Conservation (phyloP, 176 grass and related monocot genomes). For the Stipa capillata region DNA sequence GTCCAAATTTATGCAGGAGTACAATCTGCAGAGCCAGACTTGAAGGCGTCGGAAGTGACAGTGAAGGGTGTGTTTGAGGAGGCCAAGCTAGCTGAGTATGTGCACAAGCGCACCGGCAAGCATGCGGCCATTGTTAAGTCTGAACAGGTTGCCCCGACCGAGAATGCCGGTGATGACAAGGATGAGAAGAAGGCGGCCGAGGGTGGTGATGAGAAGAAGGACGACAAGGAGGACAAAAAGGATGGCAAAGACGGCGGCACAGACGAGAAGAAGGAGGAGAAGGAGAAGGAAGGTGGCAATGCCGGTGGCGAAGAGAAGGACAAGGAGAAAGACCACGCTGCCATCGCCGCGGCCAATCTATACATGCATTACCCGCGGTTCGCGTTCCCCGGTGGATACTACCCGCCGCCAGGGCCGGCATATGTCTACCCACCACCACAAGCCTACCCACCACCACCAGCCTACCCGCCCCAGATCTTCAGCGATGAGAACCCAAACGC, state of each 20-base stretch:
- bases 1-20: conserved; percentile 52
- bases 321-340: conserved; percentile 24
- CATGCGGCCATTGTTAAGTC: conserved; percentile 75
- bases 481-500: conserved; percentile 92
- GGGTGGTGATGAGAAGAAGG: conserved; percentile 34
- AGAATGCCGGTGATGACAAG: conserved; percentile 20
- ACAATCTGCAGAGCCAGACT: conserved; percentile 46
- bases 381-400: conserved; percentile 27
- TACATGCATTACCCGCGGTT: conserved; percentile 50
- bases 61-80: conserved; percentile 74
- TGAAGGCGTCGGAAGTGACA: conserved; percentile 59
- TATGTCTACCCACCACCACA: conserved; percentile 20
- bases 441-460: background rate
- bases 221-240: conserved; percentile 12
- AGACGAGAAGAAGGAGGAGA: conserved; percentile 32
- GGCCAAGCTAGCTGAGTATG: conserved; percentile 49
- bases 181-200: conserved; percentile 40
- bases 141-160: conserved; percentile 11
- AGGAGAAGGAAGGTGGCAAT: conserved; percentile 28
- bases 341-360: conserved; percentile 17
- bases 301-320: conserved; percentile 27
- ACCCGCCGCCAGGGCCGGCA: background rate
- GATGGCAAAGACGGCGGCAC: background rate
- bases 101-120: conserved; percentile 85
- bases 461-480: conserved; percentile 52